Evolutionary conservation across 805 yeast genomes (phyloP), one percentile per base, ranked within the genome.

Genomic region (Candida schatavii): DNA sequence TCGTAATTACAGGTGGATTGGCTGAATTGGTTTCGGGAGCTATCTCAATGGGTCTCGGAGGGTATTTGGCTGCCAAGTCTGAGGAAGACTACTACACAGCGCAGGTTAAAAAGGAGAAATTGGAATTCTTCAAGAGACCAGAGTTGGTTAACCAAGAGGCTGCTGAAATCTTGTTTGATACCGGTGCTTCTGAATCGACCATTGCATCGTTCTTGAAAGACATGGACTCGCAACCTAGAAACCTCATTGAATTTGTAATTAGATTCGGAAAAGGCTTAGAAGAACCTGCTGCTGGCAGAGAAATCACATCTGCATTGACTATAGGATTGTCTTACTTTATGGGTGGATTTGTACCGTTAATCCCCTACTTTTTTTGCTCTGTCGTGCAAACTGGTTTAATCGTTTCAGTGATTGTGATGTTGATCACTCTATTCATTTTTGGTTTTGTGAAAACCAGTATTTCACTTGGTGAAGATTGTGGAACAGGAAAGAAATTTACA

Each of bases 1-100:
- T 91, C 48, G 99, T 91, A 39, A 89, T 91, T 46, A 89, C 98
- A 21, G 99, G 98, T 74, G 99, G 98, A 19, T 79, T 91, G 77
- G 98, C 98, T 7, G 99, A 91, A 70, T 78, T 91, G 51, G 95
- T 91, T 3, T 86, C 96, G 4, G 99, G 99, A 37, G 95, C 98
- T 35, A 90, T 91, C 40, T 85, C 96, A 22, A 91, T 91, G 99
- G 98, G 99, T 6, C 78, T 91, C 42, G 99, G 99, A 44, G 99
- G 99, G 23, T 91, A 79, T 62, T 72, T 91, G 43, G 99, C 98
- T 23, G 99, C 99, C 33, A 85, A 84, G 61, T 81, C 90, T 11
- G 99, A 91, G 67, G 67, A 74, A 19, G 91, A 85, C 58, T 85
- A 80, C 61, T 85, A 84, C 61, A 70, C 73, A 40, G 75, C 83